Conservation (phyloP, 768 basidiomycete species). For the Termitomyces titanicus region DNA sequence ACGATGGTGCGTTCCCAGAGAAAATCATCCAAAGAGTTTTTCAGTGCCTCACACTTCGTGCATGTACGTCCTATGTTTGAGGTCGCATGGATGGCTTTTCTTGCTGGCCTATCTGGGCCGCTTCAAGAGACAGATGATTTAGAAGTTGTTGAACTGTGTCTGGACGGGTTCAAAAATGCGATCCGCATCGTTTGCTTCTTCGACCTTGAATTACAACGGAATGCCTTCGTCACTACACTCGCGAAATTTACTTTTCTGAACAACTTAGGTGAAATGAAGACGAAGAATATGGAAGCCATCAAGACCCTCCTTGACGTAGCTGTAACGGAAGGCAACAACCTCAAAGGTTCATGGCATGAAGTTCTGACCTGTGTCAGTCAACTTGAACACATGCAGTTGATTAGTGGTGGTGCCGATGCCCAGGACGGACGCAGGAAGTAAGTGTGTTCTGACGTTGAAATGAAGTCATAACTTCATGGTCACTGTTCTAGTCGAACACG, state of each 20-base stretch:
- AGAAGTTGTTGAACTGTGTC: constrained; percentile 85
- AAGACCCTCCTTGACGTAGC: constrained; percentile 93
- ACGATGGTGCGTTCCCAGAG: constrained; percentile 91
- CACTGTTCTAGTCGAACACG: constrained; percentile 36
- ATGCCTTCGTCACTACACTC: constrained; percentile 96
- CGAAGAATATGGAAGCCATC: constrained; percentile 99
- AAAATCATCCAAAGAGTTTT: constrained; percentile 84
- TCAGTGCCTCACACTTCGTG: constrained; percentile 93
- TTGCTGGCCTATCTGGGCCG: constrained; percentile 92
- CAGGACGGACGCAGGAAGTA: constrained; percentile 85
- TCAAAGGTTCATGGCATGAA: constrained; percentile 96
- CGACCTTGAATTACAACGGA: constrained; percentile 95
- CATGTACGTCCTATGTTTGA: constrained; percentile 99
- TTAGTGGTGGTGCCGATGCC: constrained; percentile 85
- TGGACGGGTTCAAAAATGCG: constrained; percentile 97
- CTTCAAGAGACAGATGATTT: constrained; percentile 94
- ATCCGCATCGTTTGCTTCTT: constrained; percentile 97
- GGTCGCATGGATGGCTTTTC: constrained; percentile 97
- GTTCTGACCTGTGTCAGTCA: constrained; percentile 97
- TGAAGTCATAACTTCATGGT: constrained; percentile 8
- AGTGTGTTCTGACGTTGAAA: constrained; percentile 19
- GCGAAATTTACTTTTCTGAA: constrained; percentile 97
- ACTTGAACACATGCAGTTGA: constrained; percentile 97
- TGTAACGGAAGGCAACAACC: constrained; percentile 92
- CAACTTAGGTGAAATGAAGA: constrained; percentile 97